Percentiles rank a stretch among this genome's conserved stretches.
phyloP scores from a whole-genome alignment of 164 flowering plant species.

The Nymphaea colorata region DNA sequence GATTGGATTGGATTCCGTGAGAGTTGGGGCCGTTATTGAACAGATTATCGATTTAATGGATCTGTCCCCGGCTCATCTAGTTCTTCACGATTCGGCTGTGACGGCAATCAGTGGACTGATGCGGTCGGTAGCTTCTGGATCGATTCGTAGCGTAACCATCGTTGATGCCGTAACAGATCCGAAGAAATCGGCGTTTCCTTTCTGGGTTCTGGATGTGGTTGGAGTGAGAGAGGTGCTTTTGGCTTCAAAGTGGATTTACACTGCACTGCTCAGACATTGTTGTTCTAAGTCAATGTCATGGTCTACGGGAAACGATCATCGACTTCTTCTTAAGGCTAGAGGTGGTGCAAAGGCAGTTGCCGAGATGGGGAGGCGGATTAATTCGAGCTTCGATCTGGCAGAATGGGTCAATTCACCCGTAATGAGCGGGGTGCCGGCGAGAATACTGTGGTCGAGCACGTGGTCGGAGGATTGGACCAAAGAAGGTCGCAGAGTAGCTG shows the following conservation, averaged over 20 bases:
- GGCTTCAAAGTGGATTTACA: slow-evolving; percentile 30
- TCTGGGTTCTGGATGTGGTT: slow-evolving; percentile 45
- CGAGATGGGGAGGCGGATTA: slow-evolving; percentile 46
- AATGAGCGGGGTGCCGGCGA: slow-evolving; percentile 55
- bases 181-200: slow-evolving; percentile 43
- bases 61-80: slow-evolving; percentile 72
- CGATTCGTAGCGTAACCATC: slow-evolving; percentile 55
- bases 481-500: slow-evolving; percentile 52
- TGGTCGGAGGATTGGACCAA: slow-evolving; percentile 66
- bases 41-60: slow-evolving; percentile 62
- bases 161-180: slow-evolving; percentile 35
- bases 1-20: slow-evolving; percentile 43
- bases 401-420: slow-evolving; percentile 61
- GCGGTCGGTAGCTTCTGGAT: slow-evolving; percentile 39
- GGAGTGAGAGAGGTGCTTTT: slow-evolving; percentile 50
- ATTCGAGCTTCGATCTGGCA: slow-evolving; percentile 62
- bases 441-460: slow-evolving; percentile 65
- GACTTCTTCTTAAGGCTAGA: slow-evolving; percentile 60
- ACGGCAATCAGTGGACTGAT: slow-evolving; percentile 42
- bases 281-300: slow-evolving; percentile 33
- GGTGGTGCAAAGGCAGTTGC: slow-evolving; percentile 50
- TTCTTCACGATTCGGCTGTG: slow-evolving; percentile 75
- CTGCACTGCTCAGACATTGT: slow-evolving; percentile 30
- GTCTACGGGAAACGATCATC: slow-evolving; percentile 45
- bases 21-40: slow-evolving; percentile 55